Evolutionary conservation across 768 basidiomycete genomes (phyloP).

Genomic region (Multifurca ochricompacta): DNA sequence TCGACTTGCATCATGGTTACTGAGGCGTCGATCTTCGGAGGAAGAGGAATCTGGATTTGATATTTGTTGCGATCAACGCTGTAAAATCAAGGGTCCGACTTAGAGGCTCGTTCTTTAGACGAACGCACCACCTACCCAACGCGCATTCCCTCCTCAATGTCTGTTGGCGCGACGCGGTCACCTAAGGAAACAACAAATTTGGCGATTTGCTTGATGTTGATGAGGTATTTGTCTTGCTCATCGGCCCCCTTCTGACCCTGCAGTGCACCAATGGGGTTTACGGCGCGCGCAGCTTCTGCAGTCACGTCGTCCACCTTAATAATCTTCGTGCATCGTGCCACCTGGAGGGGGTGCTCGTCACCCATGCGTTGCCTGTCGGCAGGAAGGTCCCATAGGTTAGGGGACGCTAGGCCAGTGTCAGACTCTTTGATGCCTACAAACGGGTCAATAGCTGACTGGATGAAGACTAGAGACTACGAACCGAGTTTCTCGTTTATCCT

Average conservation of each 20-base stretch:
- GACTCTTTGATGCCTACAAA: constrained; percentile 86
- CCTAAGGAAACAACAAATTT: constrained; percentile 98
- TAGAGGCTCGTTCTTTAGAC: background rate
- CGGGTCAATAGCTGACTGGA: background rate
- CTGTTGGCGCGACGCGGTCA: constrained; percentile 93
- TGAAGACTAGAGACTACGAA: constrained; percentile 25
- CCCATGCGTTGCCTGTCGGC: constrained; percentile 89
- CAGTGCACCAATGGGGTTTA: constrained; percentile 67
- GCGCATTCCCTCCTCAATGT: constrained; percentile 99
- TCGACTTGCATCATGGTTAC: constrained; percentile 99
- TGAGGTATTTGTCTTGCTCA: constrained; percentile 98
- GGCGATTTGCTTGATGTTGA: constrained; percentile 99
- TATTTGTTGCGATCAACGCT: constrained; percentile 96
- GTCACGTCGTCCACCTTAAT: constrained; percentile 74
- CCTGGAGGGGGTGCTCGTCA: constrained; percentile 90
- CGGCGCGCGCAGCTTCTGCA: constrained; percentile 68
- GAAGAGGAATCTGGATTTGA: constrained; percentile 96
- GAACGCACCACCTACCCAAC: constrained; percentile 66
- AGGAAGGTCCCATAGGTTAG: constrained; percentile 94
- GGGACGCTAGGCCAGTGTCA: constrained; percentile 93
- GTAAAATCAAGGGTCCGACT: constrained; percentile 4
- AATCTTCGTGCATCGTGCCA: constrained; percentile 98
- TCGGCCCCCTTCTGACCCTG: constrained; percentile 96
- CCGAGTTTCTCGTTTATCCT: constrained; percentile 97
- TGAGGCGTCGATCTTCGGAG: constrained; percentile 97